Percentiles rank a stretch among this genome's conserved stretches.
Conservation (phyloP, 805 yeast species). For the Danielia oregonensis region DNA sequence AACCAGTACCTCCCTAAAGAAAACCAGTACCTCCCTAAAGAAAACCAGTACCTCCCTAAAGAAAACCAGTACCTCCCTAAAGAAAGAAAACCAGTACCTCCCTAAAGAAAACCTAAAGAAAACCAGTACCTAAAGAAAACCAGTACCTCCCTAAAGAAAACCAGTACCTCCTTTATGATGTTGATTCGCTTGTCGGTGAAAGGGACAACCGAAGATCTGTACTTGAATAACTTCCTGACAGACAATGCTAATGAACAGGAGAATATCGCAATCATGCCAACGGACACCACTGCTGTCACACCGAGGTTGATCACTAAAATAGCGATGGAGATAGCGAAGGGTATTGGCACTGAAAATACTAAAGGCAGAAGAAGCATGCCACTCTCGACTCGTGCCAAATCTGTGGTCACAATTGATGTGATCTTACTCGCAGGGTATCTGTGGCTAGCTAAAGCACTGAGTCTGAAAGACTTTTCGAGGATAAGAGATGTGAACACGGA, state of each 20-base stretch:
- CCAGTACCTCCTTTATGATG: too few relatives aligned
- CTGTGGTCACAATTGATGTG: constrained; percentile 78
- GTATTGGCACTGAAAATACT: constrained; percentile 58
- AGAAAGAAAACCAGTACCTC: too few relatives aligned
- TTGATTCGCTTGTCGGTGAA: too few relatives aligned
- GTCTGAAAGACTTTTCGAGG: constrained; percentile 60
- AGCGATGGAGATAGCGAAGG: constrained; percentile 59
- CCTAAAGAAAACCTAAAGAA: too few relatives aligned
- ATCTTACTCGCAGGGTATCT: constrained; percentile 65
- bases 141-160: too few relatives aligned
- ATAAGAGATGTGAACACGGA: constrained; percentile 69
- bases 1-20: too few relatives aligned
- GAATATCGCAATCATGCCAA: constrained; percentile 52
- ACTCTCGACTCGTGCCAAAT: constrained; percentile 74
- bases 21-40: too few relatives aligned
- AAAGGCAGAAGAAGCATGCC: constrained; percentile 67
- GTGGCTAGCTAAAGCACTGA: constrained; percentile 55
- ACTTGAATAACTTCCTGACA: too few relatives aligned
- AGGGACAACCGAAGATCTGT: too few relatives aligned
- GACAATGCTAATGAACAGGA: constrained; percentile 44
- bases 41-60: too few relatives aligned
- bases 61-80: too few relatives aligned
- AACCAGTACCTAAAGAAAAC: too few relatives aligned
- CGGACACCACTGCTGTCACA: constrained; percentile 67
- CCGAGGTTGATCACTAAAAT: constrained; percentile 68